Percentiles rank a stretch among this genome's conserved stretches.
Conservation (phyloP, 2,329 filamentous ascomycete genomes). For the Scedosporium dehoogii region DNA sequence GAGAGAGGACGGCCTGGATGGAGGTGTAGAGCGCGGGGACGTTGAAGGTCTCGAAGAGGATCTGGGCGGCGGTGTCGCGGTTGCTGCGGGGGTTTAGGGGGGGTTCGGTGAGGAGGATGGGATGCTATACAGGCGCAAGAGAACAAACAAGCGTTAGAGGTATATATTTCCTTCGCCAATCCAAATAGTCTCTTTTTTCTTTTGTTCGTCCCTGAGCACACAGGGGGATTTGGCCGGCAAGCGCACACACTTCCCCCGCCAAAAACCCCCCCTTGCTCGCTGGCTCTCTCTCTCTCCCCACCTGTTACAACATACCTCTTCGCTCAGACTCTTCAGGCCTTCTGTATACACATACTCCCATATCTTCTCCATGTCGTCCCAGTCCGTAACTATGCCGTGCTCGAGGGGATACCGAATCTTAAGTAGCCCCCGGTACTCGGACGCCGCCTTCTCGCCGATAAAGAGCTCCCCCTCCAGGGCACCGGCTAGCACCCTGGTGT, state of each 20-base stretch:
- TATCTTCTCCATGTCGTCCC: conserved; percentile 99
- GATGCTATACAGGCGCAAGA: conserved; percentile 52
- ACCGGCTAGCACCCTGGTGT: conserved; percentile 88
- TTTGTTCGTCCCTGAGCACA: no score
- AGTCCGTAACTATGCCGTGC: conserved; percentile 97
- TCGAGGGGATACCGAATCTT: conserved; percentile 95
- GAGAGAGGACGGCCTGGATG: conserved; percentile 89
- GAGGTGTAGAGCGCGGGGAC: conserved; percentile 94
- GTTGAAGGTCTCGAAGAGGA: conserved; percentile 98
- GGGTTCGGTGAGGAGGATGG: conserved; percentile 90
- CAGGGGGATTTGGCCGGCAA: no score
- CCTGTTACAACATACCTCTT: conserved; percentile 58
- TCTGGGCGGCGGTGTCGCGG: conserved; percentile 91
- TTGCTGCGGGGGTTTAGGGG: conserved; percentile 92
- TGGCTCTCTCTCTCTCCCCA: conserved; percentile 1
- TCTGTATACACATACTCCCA: conserved; percentile 98
- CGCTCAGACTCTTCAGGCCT: conserved; percentile 89
- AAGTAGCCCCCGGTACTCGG: conserved; percentile 80
- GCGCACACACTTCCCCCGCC: not conserved
- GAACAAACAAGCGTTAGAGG: conserved; percentile 8
- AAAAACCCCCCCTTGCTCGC: no score
- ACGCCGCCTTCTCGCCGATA: conserved; percentile 80
- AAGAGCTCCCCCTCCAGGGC: conserved; percentile 95
- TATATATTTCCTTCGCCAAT: no score
- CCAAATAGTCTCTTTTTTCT: no score